A percentile compares a stretch with the other conserved stretches of the same genome.
Conservation (phyloP, 2,329 filamentous ascomycete genomes). For the Talaromyces albobiverticillius region DNA sequence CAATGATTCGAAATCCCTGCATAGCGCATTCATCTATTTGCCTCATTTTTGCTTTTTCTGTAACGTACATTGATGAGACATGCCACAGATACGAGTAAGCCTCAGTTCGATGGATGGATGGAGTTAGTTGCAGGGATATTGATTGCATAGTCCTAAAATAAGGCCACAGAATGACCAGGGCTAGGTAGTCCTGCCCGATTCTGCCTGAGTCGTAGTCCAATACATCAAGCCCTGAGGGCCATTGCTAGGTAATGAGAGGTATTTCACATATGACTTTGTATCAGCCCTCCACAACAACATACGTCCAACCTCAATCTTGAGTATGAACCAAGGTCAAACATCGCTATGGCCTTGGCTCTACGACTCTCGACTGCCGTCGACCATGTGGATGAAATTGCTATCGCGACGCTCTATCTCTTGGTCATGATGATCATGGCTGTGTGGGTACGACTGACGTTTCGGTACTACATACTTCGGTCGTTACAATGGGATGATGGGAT, state of each 20-base stretch:
- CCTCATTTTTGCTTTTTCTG: background rate
- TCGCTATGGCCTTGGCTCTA: background rate
- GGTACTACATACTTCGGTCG: slow-evolving; percentile 1
- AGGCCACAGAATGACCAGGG: background rate
- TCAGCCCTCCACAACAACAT: background rate
- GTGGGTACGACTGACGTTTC: slow-evolving; percentile 1
- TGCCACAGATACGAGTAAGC: background rate
- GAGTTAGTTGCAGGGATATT: background rate
- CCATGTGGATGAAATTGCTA: slow-evolving; percentile 6
- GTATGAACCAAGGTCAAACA: background rate
- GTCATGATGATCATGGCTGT: slow-evolving; percentile 7
- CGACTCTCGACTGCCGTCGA: background rate
- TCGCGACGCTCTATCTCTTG: slow-evolving; percentile 5
- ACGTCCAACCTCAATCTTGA: background rate
- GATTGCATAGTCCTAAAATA: background rate
- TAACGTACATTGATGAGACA: background rate
- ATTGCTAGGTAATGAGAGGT: background rate
- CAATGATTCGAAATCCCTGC: background rate
- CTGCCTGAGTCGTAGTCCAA: background rate
- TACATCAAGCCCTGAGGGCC: background rate
- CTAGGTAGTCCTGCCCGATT: background rate
- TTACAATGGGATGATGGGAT: slow-evolving; percentile 1
- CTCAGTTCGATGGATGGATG: background rate
- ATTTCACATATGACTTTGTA: background rate
- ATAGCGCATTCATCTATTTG: background rate